Base-by-base conservation (phyloP, 169 alveolate genomes). In the Eimeria acervulina region DNA sequence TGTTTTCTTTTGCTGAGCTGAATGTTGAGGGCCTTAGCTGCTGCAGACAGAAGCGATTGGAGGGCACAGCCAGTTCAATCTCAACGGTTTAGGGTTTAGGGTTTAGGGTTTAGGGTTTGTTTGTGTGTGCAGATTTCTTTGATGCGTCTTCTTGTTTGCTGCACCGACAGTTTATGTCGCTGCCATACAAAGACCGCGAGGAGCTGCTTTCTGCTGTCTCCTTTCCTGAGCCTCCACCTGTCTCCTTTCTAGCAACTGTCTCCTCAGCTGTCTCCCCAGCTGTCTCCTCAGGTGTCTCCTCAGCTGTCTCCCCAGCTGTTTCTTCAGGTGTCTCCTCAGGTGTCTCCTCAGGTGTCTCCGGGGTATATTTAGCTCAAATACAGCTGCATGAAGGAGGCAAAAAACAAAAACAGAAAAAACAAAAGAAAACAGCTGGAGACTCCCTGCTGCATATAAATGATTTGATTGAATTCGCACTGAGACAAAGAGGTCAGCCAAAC, bases 111-210 rank as follows among this genome's bases (percentile, higher is more conserved):
- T 44, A 31, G 74, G 51, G 91, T 83, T 83, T 83, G 70, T 44
- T 26, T 83, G 31, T 61, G n/a, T 83, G 47, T 44, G 6, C 91
- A 83, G 91, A 83, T 83, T 83, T 83, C 31, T n/a, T 44, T 13
- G 47, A 31, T 4, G 72, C 91, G 1, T 51, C 76, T 51, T 31
- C 44, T 51, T 83, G 91, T 52, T 52, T 83, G 44, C 15, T 83
- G 3, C 76, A 44, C 8, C 70, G 74, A 2, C 66, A 44, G 51
- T 83, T 83, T 52, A 10, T 83, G 72, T 28, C 51, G 1, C 91
- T 83, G 13, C 36, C 47, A 8, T 51, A 51, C 5, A 26, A 28
- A 28, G 91, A 83, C 55, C 7, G 91, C 47, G 76, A 83, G 28
- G 76, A 52, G 31, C n/a, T 47, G 10, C 28, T 83, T 3, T 44